Conservation (phyloP, 2,329 filamentous ascomycete genomes). For the Paecilomyces formosus region DNA sequence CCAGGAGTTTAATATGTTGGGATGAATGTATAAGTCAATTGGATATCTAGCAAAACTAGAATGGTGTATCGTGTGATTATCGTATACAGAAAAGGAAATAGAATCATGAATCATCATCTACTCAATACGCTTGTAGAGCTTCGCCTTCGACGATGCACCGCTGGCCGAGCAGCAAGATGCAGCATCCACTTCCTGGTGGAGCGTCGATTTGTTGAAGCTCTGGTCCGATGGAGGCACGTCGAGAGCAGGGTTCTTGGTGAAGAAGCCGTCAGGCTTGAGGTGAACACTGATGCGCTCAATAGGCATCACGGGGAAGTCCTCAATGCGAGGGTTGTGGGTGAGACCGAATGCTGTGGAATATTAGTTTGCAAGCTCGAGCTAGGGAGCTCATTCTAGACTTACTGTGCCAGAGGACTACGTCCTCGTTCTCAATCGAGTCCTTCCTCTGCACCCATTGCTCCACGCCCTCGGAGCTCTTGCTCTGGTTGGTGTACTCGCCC, state of each 20-base stretch:
- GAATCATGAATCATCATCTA: constrained; percentile 4
- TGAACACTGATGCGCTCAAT: constrained; percentile 46
- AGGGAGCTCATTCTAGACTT: constrained; percentile 23
- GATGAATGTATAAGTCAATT: neutral
- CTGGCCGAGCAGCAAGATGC: constrained; percentile 12
- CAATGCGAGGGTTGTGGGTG: constrained; percentile 57
- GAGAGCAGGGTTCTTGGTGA: constrained; percentile 44
- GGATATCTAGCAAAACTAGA: neutral
- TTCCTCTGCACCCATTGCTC: constrained; percentile 44
- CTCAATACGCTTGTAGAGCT: constrained; percentile 22
- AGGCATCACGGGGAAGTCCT: constrained; percentile 65
- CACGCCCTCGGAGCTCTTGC: constrained; percentile 46
- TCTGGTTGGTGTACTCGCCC: constrained; percentile 52
- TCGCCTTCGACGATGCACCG: constrained; percentile 16
- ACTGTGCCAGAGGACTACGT: constrained; percentile 33
- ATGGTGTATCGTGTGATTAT: neutral
- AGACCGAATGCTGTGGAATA: constrained; percentile 40
- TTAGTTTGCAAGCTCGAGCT: constrained; percentile 10
- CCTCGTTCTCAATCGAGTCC: constrained; percentile 42
- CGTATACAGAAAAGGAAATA: neutral
- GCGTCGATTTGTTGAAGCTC: constrained; percentile 34
- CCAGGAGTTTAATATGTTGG: too few relatives aligned
- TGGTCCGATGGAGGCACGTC: constrained; percentile 39
- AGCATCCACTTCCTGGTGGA: constrained; percentile 17
- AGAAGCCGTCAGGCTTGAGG: constrained; percentile 46